These are phyloP conservation scores for Patellifolia procumbens DNA, from an alignment of 179 eudicot species.

Conservation along the genomic window DNA sequence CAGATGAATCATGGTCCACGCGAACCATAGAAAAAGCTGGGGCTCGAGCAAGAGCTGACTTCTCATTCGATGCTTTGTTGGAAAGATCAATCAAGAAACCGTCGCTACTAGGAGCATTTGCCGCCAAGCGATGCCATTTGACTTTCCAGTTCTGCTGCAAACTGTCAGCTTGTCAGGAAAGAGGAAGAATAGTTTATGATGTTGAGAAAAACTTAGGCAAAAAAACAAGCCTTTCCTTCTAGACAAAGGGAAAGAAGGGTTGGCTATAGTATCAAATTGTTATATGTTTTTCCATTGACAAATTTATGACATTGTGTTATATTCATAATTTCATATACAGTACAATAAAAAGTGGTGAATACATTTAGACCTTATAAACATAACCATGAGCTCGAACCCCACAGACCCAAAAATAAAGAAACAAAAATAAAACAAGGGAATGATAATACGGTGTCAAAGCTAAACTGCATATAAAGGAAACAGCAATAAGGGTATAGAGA, in stretches of 20 bases:
- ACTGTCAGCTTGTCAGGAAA: constrained; percentile 52
- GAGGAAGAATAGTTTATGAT: constrained; percentile 4
- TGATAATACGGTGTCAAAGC: not conserved
- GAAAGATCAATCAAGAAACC: constrained; percentile 90
- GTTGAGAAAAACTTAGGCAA: constrained; percentile 5
- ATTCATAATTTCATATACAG: not conserved
- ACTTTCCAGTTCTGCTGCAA: constrained; percentile 99
- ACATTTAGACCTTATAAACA: not conserved
- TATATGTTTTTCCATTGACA: not conserved
- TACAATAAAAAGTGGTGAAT: not conserved
- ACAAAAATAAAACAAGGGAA: not conserved
- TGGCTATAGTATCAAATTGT: not conserved
- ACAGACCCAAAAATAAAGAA: not conserved
- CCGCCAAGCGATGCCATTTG: constrained; percentile 76
- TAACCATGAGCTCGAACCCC: not conserved
- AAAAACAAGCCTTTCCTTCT: not conserved
- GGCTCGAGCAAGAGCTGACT: constrained; percentile 53
- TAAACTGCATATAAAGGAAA: not conserved
- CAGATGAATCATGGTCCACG: constrained; percentile 83
- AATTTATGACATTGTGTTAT: not conserved
- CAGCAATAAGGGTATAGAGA: not conserved
- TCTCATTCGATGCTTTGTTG: constrained; percentile 59
- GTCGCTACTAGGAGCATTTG: constrained; percentile 80
- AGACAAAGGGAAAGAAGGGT: not conserved
- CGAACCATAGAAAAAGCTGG: constrained; percentile 69